phyloP scores from a whole-genome alignment of 345 rosid species.

The Gossypium stocksii region DNA sequence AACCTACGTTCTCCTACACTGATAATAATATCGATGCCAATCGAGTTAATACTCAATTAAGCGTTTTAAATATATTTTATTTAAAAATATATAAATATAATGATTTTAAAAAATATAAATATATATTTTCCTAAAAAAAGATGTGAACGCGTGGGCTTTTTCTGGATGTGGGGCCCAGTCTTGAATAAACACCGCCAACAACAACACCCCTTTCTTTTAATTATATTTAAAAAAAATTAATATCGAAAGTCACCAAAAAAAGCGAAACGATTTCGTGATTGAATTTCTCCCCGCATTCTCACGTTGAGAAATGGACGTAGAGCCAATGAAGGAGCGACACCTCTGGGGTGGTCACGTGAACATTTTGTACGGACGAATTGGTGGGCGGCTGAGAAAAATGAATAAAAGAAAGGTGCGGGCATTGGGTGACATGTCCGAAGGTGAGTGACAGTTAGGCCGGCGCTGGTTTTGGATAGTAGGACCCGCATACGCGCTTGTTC shows the following conservation, averaged over 20 bases:
- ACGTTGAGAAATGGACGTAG: neutral
- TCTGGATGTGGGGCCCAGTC: too few relatives aligned
- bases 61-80: too few relatives aligned
- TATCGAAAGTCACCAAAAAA: too few relatives aligned
- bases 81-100: too few relatives aligned
- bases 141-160: too few relatives aligned
- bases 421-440: conserved; percentile 12
- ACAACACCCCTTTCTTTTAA: too few relatives aligned
- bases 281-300: neutral
- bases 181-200: too few relatives aligned
- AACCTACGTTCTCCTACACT: rapidly evolving
- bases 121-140: too few relatives aligned
- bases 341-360: conserved; percentile 14
- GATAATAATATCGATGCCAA: too few relatives aligned
- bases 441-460: conserved; percentile 24
- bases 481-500: neutral
- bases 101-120: too few relatives aligned
- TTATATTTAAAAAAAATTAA: too few relatives aligned
- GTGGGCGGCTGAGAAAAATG: neutral
- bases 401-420: neutral
- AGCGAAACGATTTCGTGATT: neutral
- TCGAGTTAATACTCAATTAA: too few relatives aligned
- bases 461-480: conserved; percentile 10
- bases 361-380: conserved; percentile 1
- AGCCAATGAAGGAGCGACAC: neutral